These are phyloP conservation scores for Blepharisma undulans DNA, from an alignment of 169 alveolate genomes.

Conservation along the genomic window DNA sequence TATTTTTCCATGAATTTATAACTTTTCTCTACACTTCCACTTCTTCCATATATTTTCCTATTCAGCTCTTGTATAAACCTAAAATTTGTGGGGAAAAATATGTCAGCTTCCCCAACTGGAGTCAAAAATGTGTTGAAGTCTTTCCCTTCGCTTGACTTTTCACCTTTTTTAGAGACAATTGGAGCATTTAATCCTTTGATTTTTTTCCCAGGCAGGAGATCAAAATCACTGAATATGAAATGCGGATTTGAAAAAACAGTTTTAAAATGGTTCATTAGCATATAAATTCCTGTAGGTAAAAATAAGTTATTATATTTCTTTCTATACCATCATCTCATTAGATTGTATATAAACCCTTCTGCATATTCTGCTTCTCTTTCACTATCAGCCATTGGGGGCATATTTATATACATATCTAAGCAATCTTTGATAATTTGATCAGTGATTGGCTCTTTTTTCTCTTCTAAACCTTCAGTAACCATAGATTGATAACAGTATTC, in stretches of 20 bases:
- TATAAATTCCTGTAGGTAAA: constrained; percentile 67
- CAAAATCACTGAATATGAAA: constrained; percentile 75
- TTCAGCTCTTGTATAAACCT: constrained; percentile 44
- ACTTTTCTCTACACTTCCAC: constrained; percentile 51
- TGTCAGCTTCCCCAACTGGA: constrained; percentile 74
- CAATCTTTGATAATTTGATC: constrained; percentile 58
- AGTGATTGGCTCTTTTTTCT: constrained; percentile 45
- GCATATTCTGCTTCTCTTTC: constrained; percentile 45
- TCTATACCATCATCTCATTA: constrained; percentile 22
- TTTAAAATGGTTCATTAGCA: constrained; percentile 53
- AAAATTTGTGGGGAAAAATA: constrained; percentile 72
- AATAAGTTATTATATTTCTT: constrained; percentile 54
- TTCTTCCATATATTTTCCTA: constrained; percentile 35
- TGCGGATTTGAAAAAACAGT: constrained; percentile 55
- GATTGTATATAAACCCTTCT: constrained; percentile 53
- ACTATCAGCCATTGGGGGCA: constrained; percentile 56
- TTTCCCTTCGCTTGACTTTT: constrained; percentile 65
- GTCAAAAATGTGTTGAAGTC: constrained; percentile 59
- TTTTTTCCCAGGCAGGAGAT: constrained; percentile 49
- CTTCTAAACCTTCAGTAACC: constrained; percentile 51
- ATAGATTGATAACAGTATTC: constrained; percentile 2
- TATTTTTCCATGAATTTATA: constrained; percentile 58
- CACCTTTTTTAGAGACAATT: constrained; percentile 69
- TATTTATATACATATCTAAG: constrained; percentile 38
- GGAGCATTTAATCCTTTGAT: constrained; percentile 70